Evolutionary conservation across 495 filamentous ascomycete species (phyloP), one percentile per base, ranked within the genome.

Genomic region (Aspergillus nanangensis): DNA sequence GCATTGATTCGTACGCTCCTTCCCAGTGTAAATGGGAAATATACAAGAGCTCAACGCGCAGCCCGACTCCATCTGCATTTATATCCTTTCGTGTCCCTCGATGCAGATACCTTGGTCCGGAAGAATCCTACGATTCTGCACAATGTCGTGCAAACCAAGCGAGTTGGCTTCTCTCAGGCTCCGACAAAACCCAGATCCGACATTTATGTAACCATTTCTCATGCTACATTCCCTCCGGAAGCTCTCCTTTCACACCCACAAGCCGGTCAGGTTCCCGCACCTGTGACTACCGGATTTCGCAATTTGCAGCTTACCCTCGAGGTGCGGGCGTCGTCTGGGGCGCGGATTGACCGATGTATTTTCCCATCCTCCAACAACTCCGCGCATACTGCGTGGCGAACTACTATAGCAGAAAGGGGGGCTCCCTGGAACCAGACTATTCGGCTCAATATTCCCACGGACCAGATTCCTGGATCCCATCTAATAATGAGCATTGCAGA

Each of bases 151-250:
- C 83, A 83, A 52, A 92, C 90, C 5, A 79, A 76, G 50, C 90
- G 92, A 61, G 90, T 96, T 55, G 92, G 90, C n/a, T 99, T 99
- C 65, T 84, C 93, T 2, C 90, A 90, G 15, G 91, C 90, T 7
- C 93, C 93, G 1, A 88, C 86, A 0, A 87, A 87, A 55, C 76
- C 88, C 8, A 71, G 93, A 50, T 95, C 88, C 10, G 93, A 99
- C 58, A 96, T 99, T 38, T 99, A 97, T 60, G 61, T 99, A 18
- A 95, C 88, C 0, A 62, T 99, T 40, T 78, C 79, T 29, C 82
- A 88, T 52, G 83, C 89, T 0, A 73, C 78, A 11, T 65, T 99
- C 3, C 82, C 87, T 25, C 74, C 80, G 27, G 86, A 92, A 47
- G 87, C 87, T 3, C 67, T 92, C 9, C 71, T 99, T 3, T 85